A percentile compares a stretch with the other conserved stretches of the same genome.
Evolutionary conservation across 495 filamentous ascomycete species (phyloP).

Genomic region (Lindgomyces ingoldianus): DNA sequence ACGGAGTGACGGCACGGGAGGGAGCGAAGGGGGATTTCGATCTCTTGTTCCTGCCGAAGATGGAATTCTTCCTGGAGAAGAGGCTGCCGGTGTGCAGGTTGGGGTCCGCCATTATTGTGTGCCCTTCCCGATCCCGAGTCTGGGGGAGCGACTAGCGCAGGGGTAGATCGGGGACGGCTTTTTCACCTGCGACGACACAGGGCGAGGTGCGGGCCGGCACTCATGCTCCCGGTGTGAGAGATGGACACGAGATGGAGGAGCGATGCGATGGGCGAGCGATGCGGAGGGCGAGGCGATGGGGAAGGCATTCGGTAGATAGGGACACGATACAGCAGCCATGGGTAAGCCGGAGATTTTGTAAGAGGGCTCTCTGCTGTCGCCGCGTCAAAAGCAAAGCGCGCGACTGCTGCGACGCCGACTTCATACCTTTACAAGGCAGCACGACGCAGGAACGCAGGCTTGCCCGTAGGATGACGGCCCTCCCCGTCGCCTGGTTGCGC

Average conservation of each 20-base stretch:
- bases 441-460: not conserved
- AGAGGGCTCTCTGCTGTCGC: not conserved
- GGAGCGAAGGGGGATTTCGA: not conserved
- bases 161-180: not conserved
- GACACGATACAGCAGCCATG: too few species aligned
- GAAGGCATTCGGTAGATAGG: too few species aligned
- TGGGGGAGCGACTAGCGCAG: not conserved
- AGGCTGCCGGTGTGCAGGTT: constrained; percentile 3
- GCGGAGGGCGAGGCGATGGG: too few species aligned
- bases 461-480: too few species aligned
- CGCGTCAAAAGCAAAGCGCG: constrained; percentile 14
- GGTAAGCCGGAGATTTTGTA: constrained; percentile 13
- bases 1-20: constrained; percentile 4
- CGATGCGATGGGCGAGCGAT: too few species aligned
- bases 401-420: constrained; percentile 14
- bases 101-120: not conserved
- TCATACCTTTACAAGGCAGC: not conserved
- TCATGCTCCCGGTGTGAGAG: too few species aligned
- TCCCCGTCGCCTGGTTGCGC: too few species aligned
- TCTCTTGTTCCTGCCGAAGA: constrained; percentile 25
- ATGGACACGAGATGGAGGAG: too few species aligned
- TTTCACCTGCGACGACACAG: not conserved
- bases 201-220: too few species aligned
- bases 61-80: constrained; percentile 31
- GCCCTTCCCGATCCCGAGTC: not conserved